These are phyloP conservation scores for Neurospora sp. DNA, from an alignment of 495 filamentous ascomycete genomes.

Conservation along the genomic window DNA sequence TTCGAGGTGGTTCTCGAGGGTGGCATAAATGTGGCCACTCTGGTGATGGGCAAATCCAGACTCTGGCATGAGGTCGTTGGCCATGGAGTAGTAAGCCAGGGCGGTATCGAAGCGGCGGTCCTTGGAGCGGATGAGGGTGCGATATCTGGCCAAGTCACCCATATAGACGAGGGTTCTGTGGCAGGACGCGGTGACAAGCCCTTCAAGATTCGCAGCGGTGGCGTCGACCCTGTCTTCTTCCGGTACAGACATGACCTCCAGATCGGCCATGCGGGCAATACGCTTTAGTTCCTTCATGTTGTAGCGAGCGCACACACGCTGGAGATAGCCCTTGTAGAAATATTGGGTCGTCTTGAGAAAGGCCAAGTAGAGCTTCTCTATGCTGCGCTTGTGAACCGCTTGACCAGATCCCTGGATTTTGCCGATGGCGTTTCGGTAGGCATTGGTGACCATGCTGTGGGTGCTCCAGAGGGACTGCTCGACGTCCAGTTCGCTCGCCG, in stretches of 20 bases:
- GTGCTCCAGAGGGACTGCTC: slow-evolving; percentile 70
- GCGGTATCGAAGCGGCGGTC: slow-evolving; percentile 71
- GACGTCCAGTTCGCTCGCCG: slow-evolving; percentile 49
- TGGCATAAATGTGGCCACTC: slow-evolving; percentile 70
- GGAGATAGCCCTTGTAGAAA: slow-evolving; percentile 80
- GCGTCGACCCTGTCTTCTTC: slow-evolving; percentile 31
- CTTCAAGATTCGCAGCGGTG: slow-evolving; percentile 37
- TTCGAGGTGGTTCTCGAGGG: slow-evolving; percentile 65
- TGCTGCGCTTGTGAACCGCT: slow-evolving; percentile 67
- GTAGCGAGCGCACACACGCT: slow-evolving; percentile 63
- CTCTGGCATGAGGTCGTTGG: slow-evolving; percentile 63
- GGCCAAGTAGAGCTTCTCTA: slow-evolving; percentile 65
- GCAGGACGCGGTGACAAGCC: slow-evolving; percentile 60
- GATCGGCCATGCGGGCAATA: slow-evolving; percentile 57
- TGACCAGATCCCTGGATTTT: slow-evolving; percentile 40
- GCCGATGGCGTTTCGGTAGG: slow-evolving; percentile 55
- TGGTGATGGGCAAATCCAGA: slow-evolving; percentile 83
- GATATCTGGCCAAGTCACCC: slow-evolving; percentile 86
- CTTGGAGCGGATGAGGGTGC: slow-evolving; percentile 41
- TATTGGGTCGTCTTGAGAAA: slow-evolving; percentile 80
- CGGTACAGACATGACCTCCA: slow-evolving; percentile 31
- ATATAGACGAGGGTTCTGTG: slow-evolving; percentile 76
- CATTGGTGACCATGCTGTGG: slow-evolving; percentile 64
- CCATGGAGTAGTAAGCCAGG: slow-evolving; percentile 75
- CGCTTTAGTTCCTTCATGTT: slow-evolving; percentile 63